Evolutionary conservation across 306 rosid genomes (phyloP).

Genomic region (Rosa lucieae): DNA sequence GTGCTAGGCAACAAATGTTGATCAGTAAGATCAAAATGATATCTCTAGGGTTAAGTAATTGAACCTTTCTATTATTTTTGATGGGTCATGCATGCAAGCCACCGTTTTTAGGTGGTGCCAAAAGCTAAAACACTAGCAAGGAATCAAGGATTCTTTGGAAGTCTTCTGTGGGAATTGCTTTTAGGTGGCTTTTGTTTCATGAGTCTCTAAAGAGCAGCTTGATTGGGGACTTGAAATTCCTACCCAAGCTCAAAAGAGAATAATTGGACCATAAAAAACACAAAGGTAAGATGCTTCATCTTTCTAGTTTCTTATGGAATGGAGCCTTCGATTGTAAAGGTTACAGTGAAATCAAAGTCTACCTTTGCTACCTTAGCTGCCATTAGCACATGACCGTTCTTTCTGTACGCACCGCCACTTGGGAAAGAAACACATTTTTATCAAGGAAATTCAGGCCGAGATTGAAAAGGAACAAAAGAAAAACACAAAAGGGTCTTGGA

Average conservation of each 20-base stretch:
- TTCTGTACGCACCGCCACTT: not conserved
- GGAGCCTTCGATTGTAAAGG: conserved; percentile 15
- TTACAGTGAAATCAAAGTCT: not conserved
- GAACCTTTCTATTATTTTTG: not conserved
- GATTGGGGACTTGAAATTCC: conserved; percentile 28
- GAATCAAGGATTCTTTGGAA: conserved; percentile 12
- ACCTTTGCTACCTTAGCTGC: not conserved
- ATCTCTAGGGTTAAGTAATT: not conserved
- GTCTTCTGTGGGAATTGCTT: conserved; percentile 36
- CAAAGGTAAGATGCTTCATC: conserved; percentile 10
- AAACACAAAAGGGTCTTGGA: not conserved
- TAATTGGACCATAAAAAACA: conserved; percentile 30
- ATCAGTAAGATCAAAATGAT: not conserved
- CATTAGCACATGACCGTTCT: not conserved
- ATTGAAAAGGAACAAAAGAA: not conserved
- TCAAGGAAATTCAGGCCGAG: not conserved
- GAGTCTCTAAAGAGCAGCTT: conserved; percentile 29
- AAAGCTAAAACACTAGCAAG: conserved; percentile 19
- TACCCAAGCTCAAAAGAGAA: not conserved
- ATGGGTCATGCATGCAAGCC: conserved; percentile 15
- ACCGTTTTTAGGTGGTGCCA: conserved; percentile 1
- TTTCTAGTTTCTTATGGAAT: not conserved
- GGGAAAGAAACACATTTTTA: not conserved
- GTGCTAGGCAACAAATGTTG: not conserved
- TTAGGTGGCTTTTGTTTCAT: conserved; percentile 33